Base-by-base conservation (phyloP, 257 asterid genomes). In the Przewalskia tangutica region DNA sequence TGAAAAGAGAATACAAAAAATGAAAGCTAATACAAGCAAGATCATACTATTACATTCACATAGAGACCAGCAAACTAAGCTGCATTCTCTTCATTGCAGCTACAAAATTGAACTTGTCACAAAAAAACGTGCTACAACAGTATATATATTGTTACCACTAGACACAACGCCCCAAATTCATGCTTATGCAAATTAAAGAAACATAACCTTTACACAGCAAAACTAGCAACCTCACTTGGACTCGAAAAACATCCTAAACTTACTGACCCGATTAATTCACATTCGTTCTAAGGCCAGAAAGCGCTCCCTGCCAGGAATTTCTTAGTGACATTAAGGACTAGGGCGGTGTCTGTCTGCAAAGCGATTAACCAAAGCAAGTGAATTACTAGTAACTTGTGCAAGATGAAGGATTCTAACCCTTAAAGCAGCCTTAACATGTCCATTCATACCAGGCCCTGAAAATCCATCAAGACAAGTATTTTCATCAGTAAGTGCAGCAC, bases 341-440 rank as follows among this genome's bases (percentile, higher is more conserved):
- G 82, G 82, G 46, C 23, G 13, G 12, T 77, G 86, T 17, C 82
- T 73, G 2, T 42, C 84, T 0, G 93, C 95, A 84, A 89, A 88
- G 8, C 91, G 89, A 82, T 88, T 88, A 58, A 91, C 89, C 83
- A 91, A 81, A 3, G 95, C 94, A 8, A 91, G 85, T 0, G 92
- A 92, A 85, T 86, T 88, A 20, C 95, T 90, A 38, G 91, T 91
- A 12, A 90, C 89, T 70, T 84, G 90, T 0, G 92, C 90, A 77
- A 89, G 88, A 18, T 83, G 78, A 0, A 86, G 16, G 1, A 91
- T 87, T 65, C 89, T 86, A 20, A 79, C 82, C 62, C 83, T 83
- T 32, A 90, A 59, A 2, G 83, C 86, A 78, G 34, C 84, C 84
- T 89, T 90, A 1, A 89, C 87, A 5, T 77, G 83, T 13, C 89